phyloP scores from a whole-genome alignment of 768 basidiomycete genomes.

The Tremella yokohamensis region DNA sequence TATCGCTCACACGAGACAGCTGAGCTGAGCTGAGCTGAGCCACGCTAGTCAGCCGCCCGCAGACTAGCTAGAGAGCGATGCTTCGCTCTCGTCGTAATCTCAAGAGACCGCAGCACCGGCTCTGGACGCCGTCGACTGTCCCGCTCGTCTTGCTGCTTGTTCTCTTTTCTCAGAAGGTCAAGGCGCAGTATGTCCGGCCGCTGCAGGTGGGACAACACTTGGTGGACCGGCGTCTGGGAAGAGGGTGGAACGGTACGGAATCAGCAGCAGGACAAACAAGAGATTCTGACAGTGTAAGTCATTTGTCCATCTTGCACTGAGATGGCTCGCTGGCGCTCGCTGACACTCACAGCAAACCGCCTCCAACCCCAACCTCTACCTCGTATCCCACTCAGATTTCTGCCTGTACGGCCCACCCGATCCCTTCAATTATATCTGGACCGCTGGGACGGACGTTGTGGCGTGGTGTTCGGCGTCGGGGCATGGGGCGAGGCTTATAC shows the following conservation, averaged over 20 bases:
- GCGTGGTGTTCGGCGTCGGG: constrained; percentile 33
- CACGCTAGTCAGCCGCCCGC: too few relatives aligned
- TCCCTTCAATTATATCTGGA: constrained; percentile 20
- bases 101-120: too few relatives aligned
- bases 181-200: background rate
- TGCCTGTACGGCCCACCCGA: constrained; percentile 35
- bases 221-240: background rate
- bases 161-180: background rate
- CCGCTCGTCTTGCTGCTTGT: background rate
- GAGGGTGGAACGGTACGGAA: background rate
- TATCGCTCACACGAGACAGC: too few relatives aligned
- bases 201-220: background rate
- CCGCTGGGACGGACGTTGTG: constrained; percentile 25
- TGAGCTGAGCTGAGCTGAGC: too few relatives aligned
- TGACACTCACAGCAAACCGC: background rate
- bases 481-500: constrained; percentile 35
- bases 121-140: too few relatives aligned
- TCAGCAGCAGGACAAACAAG: background rate
- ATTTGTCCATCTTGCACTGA: background rate
- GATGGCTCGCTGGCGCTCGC: background rate
- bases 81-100: too few relatives aligned
- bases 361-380: constrained; percentile 1
- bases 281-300: background rate
- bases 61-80: too few relatives aligned
- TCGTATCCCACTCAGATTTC: constrained; percentile 26